phyloP scores from a whole-genome alignment of 139 green algal genomes.

The Ulvella scutata region DNA sequence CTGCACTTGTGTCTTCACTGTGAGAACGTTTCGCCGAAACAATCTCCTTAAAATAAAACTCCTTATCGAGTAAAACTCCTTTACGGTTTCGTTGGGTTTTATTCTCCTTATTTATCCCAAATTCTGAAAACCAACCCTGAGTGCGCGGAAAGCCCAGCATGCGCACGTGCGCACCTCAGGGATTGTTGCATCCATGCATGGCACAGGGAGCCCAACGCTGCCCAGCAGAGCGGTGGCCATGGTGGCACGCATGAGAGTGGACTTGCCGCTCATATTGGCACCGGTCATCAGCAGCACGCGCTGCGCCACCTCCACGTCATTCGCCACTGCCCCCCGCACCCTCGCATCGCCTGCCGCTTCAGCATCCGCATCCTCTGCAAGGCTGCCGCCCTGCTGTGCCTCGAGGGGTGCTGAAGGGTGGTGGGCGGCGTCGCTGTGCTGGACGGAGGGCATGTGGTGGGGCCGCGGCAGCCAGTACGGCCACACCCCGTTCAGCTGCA shows the following conservation, averaged over 20 bases:
- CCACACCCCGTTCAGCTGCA: not conserved
- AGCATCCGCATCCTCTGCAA: not conserved
- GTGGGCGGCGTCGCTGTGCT: not conserved
- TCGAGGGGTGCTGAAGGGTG: not conserved
- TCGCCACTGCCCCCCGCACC: not conserved
- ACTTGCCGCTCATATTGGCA: not conserved
- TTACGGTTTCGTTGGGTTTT: no score
- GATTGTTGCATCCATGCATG: not conserved
- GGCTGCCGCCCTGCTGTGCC: not conserved
- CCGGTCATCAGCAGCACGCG: not conserved
- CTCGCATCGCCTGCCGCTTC: no score
- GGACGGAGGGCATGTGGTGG: not conserved
- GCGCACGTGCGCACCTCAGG: not conserved
- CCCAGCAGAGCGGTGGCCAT: not conserved
- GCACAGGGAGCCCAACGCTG: not conserved
- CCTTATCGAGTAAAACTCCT: no score
- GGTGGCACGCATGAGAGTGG: not conserved
- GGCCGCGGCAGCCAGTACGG: not conserved
- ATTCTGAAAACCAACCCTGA: no score
- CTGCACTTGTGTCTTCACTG: no score
- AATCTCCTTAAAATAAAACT: no score
- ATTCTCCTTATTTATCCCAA: no score
- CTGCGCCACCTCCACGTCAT: not conserved
- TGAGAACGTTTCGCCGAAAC: no score
- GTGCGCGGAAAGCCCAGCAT: no score